Conservation (phyloP, 1,284 basidiomycete genomes). For the Microbotryum saponariae region DNA sequence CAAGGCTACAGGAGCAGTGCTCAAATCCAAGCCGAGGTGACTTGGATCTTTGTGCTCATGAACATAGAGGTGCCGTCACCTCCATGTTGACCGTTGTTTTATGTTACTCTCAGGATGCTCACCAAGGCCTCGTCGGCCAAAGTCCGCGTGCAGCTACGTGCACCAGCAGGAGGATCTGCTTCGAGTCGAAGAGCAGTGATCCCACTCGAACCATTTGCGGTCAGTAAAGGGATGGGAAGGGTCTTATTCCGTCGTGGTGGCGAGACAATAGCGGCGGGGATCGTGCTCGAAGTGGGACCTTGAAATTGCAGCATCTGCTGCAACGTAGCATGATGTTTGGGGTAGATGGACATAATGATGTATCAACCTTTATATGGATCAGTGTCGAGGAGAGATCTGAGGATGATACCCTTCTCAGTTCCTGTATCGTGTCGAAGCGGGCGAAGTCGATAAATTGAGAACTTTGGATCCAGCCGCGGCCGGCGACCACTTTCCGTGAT, state of each 20-base stretch:
- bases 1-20: conserved; percentile 61
- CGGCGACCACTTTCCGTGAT: no score
- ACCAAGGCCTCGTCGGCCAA: conserved; percentile 74
- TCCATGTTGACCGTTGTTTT: neutral
- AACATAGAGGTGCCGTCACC: neutral
- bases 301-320: conserved; percentile 1
- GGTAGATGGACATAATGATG: no score
- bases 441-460: no score
- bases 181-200: conserved; percentile 52
- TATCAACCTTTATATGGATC: no score
- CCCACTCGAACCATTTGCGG: conserved; percentile 73
- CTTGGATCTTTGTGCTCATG: conserved; percentile 16
- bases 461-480: no score
- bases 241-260: conserved; percentile 79
- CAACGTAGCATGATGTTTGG: neutral
- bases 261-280: conserved; percentile 60
- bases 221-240: conserved; percentile 96
- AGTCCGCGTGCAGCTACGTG: conserved; percentile 68
- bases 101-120: conserved; percentile 55
- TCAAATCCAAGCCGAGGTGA: conserved; percentile 74
- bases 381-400: no score
- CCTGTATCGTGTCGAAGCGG: no score
- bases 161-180: conserved; percentile 39
- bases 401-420: no score
- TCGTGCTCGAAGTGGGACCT: conserved; percentile 14